Conservation (phyloP, 345 rosid genomes). For the Eucalyptus paniculata region DNA sequence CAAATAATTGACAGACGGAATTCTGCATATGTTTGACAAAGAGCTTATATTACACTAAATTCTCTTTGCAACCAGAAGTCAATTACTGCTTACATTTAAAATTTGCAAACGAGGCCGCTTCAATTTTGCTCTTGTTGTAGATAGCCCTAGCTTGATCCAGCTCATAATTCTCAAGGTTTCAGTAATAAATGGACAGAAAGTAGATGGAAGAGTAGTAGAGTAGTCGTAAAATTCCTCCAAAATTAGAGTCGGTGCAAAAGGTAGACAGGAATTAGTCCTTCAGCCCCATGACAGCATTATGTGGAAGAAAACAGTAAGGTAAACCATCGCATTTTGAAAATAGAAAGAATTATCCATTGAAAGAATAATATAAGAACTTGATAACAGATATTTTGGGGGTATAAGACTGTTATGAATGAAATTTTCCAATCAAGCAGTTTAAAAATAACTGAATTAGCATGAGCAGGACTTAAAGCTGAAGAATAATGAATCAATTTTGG, state of each 20-base stretch:
- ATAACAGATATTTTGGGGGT: not conserved
- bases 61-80: not conserved
- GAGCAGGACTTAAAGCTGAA: not conserved
- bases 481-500: not conserved
- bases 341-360: not conserved
- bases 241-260: not conserved
- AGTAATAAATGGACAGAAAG: not conserved
- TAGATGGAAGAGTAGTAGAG: not conserved
- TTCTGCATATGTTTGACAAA: not conserved
- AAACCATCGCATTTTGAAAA: not conserved
- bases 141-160: not conserved
- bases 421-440: not conserved
- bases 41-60: not conserved
- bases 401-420: not conserved
- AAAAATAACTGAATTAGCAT: no score
- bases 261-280: not conserved
- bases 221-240: not conserved
- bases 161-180: not conserved
- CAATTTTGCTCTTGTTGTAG: not conserved
- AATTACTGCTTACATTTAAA: not conserved
- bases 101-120: not conserved
- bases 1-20: not conserved
- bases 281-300: not conserved
- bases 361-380: not conserved
- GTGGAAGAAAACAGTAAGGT: not conserved